These are phyloP conservation scores for Dillenia turbinata DNA, from an alignment of 164 flowering plant species.

Conservation along the genomic window DNA sequence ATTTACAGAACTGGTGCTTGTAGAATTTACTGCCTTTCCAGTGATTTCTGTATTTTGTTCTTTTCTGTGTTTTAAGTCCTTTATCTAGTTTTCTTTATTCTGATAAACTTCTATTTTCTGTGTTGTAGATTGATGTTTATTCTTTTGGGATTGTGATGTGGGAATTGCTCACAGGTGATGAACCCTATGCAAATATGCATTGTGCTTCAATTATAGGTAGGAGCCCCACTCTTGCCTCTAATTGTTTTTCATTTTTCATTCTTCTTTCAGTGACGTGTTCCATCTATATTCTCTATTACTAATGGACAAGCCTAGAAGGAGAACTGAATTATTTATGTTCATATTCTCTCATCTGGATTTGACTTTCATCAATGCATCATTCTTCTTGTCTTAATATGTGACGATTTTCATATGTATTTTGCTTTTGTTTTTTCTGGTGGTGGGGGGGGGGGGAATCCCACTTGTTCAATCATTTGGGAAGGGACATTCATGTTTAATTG, in stretches of 20 bases:
- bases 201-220: slow-evolving; percentile 93
- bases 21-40: neutral
- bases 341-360: no score
- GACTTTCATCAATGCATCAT: no score
- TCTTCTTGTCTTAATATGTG: no score
- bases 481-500: no score
- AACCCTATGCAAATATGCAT: slow-evolving; percentile 89
- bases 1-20: neutral
- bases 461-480: no score
- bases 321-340: no score
- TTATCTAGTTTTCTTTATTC: neutral
- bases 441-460: no score
- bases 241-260: neutral
- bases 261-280: neutral
- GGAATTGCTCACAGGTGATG: slow-evolving; percentile 97
- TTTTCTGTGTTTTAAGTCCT: neutral
- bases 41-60: neutral
- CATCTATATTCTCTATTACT: no score
- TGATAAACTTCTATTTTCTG: neutral
- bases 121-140: slow-evolving; percentile 85
- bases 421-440: no score
- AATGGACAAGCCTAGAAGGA: no score
- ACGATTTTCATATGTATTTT: no score
- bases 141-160: slow-evolving; percentile 96
- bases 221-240: slow-evolving; percentile 2